Conservation (phyloP, 345 rosid species). For the Gossypioides kirkii region DNA sequence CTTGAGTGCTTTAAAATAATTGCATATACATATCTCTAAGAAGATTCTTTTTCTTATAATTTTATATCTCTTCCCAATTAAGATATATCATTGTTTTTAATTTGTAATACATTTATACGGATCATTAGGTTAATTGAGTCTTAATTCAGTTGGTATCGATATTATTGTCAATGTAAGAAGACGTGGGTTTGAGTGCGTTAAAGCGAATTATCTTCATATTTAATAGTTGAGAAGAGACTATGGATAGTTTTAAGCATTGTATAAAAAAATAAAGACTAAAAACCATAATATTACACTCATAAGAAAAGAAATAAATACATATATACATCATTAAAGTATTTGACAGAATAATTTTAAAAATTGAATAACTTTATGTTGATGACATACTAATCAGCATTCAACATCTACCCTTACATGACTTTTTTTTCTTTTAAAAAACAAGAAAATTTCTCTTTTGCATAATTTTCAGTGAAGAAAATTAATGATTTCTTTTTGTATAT, state of each 20-base stretch:
- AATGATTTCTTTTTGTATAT: background rate
- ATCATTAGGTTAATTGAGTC: no score
- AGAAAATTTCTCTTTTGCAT: background rate
- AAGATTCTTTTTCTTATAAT: no score
- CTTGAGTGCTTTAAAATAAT: no score
- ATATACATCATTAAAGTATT: background rate
- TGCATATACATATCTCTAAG: no score
- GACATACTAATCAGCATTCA: background rate
- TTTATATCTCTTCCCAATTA: no score
- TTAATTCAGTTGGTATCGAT: no score
- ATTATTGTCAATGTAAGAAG: no score
- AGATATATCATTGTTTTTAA: no score
- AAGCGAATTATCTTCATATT: no score
- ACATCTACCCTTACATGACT: background rate
- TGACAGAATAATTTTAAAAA: background rate
- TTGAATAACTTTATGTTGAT: background rate
- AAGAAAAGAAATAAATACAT: no score
- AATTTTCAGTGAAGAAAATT: background rate
- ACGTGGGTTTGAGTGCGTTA: rapidly evolving
- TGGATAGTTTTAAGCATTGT: rapidly evolving
- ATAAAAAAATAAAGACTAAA: no score
- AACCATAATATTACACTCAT: rapidly evolving
- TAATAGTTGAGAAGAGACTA: rapidly evolving
- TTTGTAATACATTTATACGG: no score
- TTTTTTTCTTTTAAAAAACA: background rate